phyloP scores from a whole-genome alignment of 2,329 filamentous ascomycete species.

The Rhynchosporium graminicola region DNA sequence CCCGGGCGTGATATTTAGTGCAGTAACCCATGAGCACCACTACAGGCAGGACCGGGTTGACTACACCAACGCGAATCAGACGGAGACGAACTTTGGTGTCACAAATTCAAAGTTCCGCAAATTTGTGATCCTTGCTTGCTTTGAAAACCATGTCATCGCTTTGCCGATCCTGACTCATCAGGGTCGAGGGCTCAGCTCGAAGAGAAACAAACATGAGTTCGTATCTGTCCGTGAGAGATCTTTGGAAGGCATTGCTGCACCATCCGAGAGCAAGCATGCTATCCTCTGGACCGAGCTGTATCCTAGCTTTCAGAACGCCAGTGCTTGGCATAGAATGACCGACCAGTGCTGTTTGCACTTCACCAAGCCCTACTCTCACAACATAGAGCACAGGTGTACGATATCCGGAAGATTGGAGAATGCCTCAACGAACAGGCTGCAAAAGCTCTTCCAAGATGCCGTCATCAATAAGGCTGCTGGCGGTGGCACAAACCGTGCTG shows the following conservation, averaged over 20 bases:
- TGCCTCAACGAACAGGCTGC: neutral
- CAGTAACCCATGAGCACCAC: constrained; percentile 1
- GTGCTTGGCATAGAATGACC: constrained; percentile 6
- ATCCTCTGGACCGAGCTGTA: constrained; percentile 1
- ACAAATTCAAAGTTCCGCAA: constrained; percentile 14
- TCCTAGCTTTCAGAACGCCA: neutral
- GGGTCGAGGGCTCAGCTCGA: neutral
- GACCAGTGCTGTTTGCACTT: neutral
- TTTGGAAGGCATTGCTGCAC: neutral
- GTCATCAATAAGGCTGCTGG: neutral
- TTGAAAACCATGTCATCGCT: neutral
- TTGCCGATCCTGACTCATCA: constrained; percentile 11
- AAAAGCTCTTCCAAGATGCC: neutral
- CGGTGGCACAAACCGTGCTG: neutral
- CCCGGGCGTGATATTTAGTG: constrained; percentile 13
- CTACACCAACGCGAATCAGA: neutral
- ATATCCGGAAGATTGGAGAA: constrained; percentile 5
- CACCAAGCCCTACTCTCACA: constrained; percentile 9
- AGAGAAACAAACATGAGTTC: constrained; percentile 3
- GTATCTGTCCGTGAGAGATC: neutral
- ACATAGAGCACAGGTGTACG: neutral
- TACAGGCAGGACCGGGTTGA: constrained; percentile 2
- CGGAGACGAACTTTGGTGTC: constrained; percentile 4
- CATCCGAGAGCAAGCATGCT: neutral
- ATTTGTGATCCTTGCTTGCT: constrained; percentile 3